Conservation (phyloP, 2,329 filamentous ascomycete genomes). For the Boeremia lycopersici region DNA sequence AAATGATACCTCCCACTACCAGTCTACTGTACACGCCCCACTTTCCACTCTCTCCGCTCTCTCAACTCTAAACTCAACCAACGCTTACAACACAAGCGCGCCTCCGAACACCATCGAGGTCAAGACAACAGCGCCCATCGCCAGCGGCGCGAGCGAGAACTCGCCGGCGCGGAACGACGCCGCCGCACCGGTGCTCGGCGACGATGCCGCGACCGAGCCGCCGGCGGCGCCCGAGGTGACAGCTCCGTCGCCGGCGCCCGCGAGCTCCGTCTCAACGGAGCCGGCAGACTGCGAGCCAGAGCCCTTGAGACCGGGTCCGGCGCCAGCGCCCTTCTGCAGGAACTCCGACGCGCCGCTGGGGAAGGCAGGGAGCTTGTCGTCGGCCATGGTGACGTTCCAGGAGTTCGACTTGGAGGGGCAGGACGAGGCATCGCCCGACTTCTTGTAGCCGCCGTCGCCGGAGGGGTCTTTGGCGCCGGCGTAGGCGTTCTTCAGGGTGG, state of each 20-base stretch:
- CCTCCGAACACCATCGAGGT: conserved; percentile 62
- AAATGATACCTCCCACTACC: no score
- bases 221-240: conserved; percentile 47
- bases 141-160: conserved; percentile 56
- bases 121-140: conserved; percentile 59
- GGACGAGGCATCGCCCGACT: conserved; percentile 58
- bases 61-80: no score
- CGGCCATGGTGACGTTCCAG: conserved; percentile 60
- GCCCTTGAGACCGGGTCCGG: conserved; percentile 61
- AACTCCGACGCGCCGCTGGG: conserved; percentile 61
- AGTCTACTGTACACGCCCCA: no score
- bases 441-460: conserved; percentile 67
- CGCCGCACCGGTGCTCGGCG: conserved; percentile 50
- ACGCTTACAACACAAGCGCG: conserved; percentile 47
- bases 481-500: conserved; percentile 59
- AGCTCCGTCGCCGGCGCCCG: conserved; percentile 57
- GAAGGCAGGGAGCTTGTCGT: conserved; percentile 62
- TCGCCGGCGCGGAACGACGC: conserved; percentile 52
- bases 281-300: conserved; percentile 63
- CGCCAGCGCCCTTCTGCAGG: conserved; percentile 64
- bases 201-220: conserved; percentile 23
- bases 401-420: conserved; percentile 61
- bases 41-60: no score
- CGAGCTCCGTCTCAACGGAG: conserved; percentile 50
- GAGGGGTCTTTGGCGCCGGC: conserved; percentile 56